phyloP scores from a whole-genome alignment of 1,284 basidiomycete species.

The Naganishia liquefaciens region DNA sequence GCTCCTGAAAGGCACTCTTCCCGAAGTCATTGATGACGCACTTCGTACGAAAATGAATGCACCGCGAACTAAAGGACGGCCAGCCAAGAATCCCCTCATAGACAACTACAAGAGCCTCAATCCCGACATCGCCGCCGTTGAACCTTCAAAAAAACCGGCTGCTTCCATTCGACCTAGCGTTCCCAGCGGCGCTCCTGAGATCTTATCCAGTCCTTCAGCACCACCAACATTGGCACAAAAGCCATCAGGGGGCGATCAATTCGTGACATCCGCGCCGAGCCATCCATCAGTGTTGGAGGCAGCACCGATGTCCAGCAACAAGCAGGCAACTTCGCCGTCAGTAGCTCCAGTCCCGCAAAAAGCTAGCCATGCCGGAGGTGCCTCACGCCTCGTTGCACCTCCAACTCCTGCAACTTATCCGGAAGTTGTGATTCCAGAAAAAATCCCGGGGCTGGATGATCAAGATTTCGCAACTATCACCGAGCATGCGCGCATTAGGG shows the following conservation, averaged over 20 bases:
- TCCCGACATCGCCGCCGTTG: constrained; percentile 21
- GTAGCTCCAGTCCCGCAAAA: background rate
- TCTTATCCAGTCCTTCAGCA: background rate
- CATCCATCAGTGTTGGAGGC: background rate
- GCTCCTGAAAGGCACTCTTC: constrained; percentile 37
- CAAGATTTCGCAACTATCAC: constrained; percentile 13
- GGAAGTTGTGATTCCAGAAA: constrained; percentile 15
- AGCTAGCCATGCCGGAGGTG: constrained; percentile 3
- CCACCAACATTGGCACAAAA: background rate
- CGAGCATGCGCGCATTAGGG: constrained; percentile 37
- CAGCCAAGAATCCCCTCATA: constrained; percentile 18
- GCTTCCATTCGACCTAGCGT: no score
- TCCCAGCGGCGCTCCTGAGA: background rate
- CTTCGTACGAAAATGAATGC: constrained; percentile 18
- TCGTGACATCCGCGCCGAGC: background rate
- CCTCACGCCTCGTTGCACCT: constrained; percentile 25
- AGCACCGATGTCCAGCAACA: background rate
- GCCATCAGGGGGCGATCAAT: background rate
- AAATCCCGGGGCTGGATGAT: constrained; percentile 22
- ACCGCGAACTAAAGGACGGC: constrained; percentile 20
- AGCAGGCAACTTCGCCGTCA: constrained; percentile 2
- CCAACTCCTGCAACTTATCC: constrained; percentile 16
- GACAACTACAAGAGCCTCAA: constrained; percentile 27
- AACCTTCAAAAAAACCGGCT: background rate
- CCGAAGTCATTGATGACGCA: constrained; percentile 11